phyloP scores from a whole-genome alignment of 2,329 filamentous ascomycete species.

The Myriosclerotinia duriaeana region DNA sequence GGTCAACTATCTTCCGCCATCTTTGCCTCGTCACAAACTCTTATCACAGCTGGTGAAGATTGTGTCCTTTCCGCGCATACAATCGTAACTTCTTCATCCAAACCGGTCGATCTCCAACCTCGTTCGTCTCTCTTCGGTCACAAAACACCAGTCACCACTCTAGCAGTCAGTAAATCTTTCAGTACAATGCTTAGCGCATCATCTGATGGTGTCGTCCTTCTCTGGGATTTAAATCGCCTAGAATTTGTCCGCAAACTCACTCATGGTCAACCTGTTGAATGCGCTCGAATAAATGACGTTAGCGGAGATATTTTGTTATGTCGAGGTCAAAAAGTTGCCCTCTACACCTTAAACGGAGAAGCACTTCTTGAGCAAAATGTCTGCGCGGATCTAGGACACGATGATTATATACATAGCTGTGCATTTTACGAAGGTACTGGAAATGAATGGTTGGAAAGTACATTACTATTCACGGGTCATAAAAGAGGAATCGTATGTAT shows the following conservation, averaged over 20 bases:
- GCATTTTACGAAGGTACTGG: constrained; percentile 92
- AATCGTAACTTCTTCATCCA: constrained; percentile 61
- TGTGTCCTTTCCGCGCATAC: constrained; percentile 86
- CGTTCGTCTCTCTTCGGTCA: constrained; percentile 86
- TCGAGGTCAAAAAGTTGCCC: constrained; percentile 67
- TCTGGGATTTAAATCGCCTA: constrained; percentile 92
- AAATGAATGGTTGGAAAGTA: constrained; percentile 88
- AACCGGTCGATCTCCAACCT: constrained; percentile 74
- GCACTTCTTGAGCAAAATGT: constrained; percentile 79
- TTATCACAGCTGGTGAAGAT: constrained; percentile 89
- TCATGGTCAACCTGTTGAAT: constrained; percentile 60
- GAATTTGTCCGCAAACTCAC: constrained; percentile 79
- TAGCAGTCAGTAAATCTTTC: constrained; percentile 85
- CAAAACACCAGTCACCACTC: constrained; percentile 74
- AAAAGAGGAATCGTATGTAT: constrained; percentile 79
- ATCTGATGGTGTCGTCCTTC: constrained; percentile 74
- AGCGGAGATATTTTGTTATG: constrained; percentile 88
- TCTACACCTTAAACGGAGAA: constrained; percentile 88
- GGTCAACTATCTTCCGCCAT: constrained; percentile 81
- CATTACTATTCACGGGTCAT: constrained; percentile 87
- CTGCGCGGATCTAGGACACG: constrained; percentile 56
- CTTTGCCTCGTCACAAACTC: constrained; percentile 85
- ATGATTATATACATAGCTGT: constrained; percentile 77
- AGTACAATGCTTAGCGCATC: constrained; percentile 84
- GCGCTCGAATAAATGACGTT: constrained; percentile 83